Evolutionary conservation across 2,329 filamentous ascomycete genomes (phyloP), one percentile per base, ranked within the genome.

Genomic region (Fusarium abutilonis): DNA sequence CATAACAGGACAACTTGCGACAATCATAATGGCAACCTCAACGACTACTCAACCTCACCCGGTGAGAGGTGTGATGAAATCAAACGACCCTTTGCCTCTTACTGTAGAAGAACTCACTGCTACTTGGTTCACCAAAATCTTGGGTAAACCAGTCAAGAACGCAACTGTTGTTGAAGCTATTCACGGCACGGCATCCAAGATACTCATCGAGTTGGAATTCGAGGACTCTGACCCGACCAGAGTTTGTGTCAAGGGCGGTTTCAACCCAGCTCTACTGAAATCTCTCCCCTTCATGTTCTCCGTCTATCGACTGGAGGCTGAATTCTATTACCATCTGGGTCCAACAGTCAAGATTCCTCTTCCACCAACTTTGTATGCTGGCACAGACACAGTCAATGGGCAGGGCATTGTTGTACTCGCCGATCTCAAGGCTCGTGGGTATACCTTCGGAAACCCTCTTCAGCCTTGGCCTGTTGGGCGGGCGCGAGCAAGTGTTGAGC

Each of bases 251-350:
- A 64, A 64, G 26, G 46, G 60, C 2, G 56, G 60, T 0, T 50
- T 58, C 14, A 58, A 61, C 1, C 17, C 42, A 11, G 36, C n/a
- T 14, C 15, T 61, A 2, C 10, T 28, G 14, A 9, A 36, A 2
- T 28, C n/a, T 3, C 13, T 62, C 1, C 57, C 50, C 0, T 38
- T 48, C 4, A 35, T 59, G 14, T 41, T 43, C 14, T 13, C 40
- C 13, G 9, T 47, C 9, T 62, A 62, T 9, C 26, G 47, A 2
- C 8, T 29, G 0, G 52, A 64, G 13, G 43, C 50, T 1, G 40
- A 64, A n/a, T 64, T 64, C 11, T 62, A 59, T n/a, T 41, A 55
- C 23, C n/a, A 48, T 5, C 23, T 65, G 1, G 43, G 44, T 4
- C 53, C 47, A 2, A 49, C 17, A 7, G 2, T 58, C 9, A 41